Evolutionary conservation across 805 yeast genomes (phyloP).

Genomic region (Candida verbasci): DNA sequence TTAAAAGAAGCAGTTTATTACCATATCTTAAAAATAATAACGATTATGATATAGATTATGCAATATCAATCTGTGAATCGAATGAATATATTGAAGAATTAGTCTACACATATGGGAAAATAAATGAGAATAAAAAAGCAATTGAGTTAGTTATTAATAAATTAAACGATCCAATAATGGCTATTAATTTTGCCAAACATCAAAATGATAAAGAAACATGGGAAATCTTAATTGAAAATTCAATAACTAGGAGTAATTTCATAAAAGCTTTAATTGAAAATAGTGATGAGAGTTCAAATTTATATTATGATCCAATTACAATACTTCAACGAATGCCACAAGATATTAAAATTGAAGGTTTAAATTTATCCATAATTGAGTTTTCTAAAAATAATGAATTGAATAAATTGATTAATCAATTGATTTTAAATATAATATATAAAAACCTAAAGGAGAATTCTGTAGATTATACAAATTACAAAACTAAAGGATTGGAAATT

Average conservation of each 20-base stretch:
- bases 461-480: slow-evolving; percentile 14
- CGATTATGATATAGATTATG: slow-evolving; percentile 64
- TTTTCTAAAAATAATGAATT: slow-evolving; percentile 64
- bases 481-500: slow-evolving; percentile 24
- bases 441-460: slow-evolving; percentile 28
- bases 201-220: slow-evolving; percentile 74
- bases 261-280: slow-evolving; percentile 68
- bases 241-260: slow-evolving; percentile 70
- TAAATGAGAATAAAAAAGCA: slow-evolving; percentile 78
- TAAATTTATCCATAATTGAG: slow-evolving; percentile 54
- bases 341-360: slow-evolving; percentile 58
- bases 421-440: slow-evolving; percentile 40
- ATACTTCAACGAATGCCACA: slow-evolving; percentile 63
- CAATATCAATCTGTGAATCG: slow-evolving; percentile 61
- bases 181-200: slow-evolving; percentile 71
- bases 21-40: slow-evolving; percentile 56
- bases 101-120: slow-evolving; percentile 74
- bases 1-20: slow-evolving; percentile 51
- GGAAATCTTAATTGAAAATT: slow-evolving; percentile 67
- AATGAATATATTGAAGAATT: slow-evolving; percentile 60
- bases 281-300: slow-evolving; percentile 50
- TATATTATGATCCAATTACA: slow-evolving; percentile 55
- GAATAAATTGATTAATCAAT: slow-evolving; percentile 45
- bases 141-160: slow-evolving; percentile 71
- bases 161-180: slow-evolving; percentile 72